A percentile compares a stretch with the other conserved stretches of the same genome.
Evolutionary conservation across 2,329 filamentous ascomycete genomes (phyloP).

Genomic region (Fusarium sp.): DNA sequence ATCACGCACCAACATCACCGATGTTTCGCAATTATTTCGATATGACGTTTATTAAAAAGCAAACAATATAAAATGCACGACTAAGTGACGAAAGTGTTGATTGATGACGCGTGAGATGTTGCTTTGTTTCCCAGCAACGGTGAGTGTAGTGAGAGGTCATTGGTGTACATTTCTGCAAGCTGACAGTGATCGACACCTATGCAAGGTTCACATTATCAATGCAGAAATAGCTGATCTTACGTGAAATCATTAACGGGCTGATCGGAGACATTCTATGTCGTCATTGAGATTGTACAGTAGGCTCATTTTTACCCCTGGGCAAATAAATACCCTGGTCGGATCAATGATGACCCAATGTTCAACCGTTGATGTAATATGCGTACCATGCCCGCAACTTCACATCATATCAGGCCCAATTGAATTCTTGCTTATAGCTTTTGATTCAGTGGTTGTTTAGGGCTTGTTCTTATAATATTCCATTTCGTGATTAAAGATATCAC

Average conservation of each 20-base stretch:
- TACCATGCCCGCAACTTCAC: too few relatives aligned
- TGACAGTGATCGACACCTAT: neutral
- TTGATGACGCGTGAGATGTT: constrained; percentile 1
- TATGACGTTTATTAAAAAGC: constrained; percentile 20
- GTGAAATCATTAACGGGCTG: neutral
- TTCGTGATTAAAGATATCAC: too few relatives aligned
- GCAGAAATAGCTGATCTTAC: neutral
- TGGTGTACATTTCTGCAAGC: neutral
- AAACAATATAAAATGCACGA: neutral
- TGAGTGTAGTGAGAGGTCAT: neutral
- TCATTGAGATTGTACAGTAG: constrained; percentile 1
- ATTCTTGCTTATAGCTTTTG: too few relatives aligned
- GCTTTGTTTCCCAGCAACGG: neutral
- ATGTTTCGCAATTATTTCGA: neutral
- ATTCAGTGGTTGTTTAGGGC: too few relatives aligned
- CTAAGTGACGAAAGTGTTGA: neutral
- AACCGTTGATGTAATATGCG: too few relatives aligned
- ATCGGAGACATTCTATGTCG: neutral
- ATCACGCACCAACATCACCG: neutral
- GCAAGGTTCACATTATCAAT: neutral
- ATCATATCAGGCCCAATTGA: too few relatives aligned
- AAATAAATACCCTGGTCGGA: too few relatives aligned
- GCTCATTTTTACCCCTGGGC: neutral
- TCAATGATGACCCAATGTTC: too few relatives aligned
- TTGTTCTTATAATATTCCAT: too few relatives aligned